These are phyloP conservation scores for Dendrobium nobile DNA, from an alignment of 106 monocot genomes.

Conservation along the genomic window DNA sequence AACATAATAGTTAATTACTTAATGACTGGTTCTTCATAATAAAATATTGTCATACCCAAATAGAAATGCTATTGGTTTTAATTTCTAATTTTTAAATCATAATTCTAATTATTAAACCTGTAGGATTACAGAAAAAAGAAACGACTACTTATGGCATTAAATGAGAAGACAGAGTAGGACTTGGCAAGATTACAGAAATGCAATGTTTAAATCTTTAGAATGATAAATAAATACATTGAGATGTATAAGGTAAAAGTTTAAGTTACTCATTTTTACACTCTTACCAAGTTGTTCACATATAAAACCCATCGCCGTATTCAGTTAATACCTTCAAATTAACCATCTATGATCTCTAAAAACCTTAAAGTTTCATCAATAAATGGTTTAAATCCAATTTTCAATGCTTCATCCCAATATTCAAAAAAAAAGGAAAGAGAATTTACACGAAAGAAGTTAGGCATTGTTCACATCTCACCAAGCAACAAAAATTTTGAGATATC, in stretches of 20 bases:
- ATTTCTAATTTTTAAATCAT: background rate
- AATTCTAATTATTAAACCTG: background rate
- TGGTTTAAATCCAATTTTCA: too few species aligned
- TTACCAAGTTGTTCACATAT: background rate
- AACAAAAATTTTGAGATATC: too few species aligned
- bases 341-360: background rate
- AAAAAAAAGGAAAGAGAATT: too few species aligned
- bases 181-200: background rate
- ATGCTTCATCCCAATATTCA: too few species aligned
- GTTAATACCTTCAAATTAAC: background rate
- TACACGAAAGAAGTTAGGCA: too few species aligned
- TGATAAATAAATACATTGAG: background rate
- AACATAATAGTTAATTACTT: slow-evolving; percentile 2
- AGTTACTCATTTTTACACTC: background rate
- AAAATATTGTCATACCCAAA: background rate
- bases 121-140: background rate
- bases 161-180: background rate
- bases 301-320: background rate
- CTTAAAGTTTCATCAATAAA: too few species aligned
- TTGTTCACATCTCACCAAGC: too few species aligned
- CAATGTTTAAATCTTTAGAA: background rate
- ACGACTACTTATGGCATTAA: background rate
- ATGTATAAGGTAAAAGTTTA: background rate
- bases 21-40: background rate
- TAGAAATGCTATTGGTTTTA: background rate